phyloP scores from a whole-genome alignment of 768 basidiomycete genomes.

The Mycena galericulata region DNA sequence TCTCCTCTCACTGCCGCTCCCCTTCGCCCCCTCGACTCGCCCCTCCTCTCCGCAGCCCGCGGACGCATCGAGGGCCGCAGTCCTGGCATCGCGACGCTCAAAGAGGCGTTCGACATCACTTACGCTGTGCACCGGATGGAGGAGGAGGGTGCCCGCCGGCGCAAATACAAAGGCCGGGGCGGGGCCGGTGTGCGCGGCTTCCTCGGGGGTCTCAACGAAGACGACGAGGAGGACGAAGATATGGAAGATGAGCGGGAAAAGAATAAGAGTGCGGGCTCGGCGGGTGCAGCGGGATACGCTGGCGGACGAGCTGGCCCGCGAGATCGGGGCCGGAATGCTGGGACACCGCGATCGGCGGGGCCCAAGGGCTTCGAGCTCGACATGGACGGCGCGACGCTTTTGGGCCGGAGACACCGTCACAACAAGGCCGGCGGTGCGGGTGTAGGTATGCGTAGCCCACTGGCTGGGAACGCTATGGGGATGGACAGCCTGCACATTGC shows the following conservation, averaged over 20 bases:
- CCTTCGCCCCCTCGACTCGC: constrained; percentile 83
- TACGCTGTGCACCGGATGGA: constrained; percentile 99
- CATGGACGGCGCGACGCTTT: constrained; percentile 86
- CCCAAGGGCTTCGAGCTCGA: constrained; percentile 81
- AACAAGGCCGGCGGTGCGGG: constrained; percentile 35
- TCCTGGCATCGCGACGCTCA: constrained; percentile 92
- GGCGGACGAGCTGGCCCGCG: constrained; percentile 51
- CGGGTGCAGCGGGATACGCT: constrained; percentile 31
- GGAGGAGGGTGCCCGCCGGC: constrained; percentile 92
- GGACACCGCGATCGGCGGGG: constrained; percentile 12
- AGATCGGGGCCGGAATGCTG: constrained; percentile 28
- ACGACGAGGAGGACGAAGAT: constrained; percentile 80
- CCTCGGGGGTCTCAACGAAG: constrained; percentile 91
- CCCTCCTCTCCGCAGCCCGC: constrained; percentile 84
- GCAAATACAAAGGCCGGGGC: constrained; percentile 83
- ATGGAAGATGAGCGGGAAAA: constrained; percentile 61
- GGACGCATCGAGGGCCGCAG: constrained; percentile 85
- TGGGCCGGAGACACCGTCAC: constrained; percentile 75
- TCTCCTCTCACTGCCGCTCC: constrained; percentile 44
- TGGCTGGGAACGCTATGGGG: constrained; percentile 45
- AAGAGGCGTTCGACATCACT: constrained; percentile 98
- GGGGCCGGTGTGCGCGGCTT: constrained; percentile 85
- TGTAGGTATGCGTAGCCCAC: constrained; percentile 48
- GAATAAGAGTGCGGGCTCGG: constrained; percentile 45
- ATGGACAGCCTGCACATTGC: constrained; percentile 42